Conservation (phyloP, 495 filamentous ascomycete genomes). For the Trichoderma gamsii region DNA sequence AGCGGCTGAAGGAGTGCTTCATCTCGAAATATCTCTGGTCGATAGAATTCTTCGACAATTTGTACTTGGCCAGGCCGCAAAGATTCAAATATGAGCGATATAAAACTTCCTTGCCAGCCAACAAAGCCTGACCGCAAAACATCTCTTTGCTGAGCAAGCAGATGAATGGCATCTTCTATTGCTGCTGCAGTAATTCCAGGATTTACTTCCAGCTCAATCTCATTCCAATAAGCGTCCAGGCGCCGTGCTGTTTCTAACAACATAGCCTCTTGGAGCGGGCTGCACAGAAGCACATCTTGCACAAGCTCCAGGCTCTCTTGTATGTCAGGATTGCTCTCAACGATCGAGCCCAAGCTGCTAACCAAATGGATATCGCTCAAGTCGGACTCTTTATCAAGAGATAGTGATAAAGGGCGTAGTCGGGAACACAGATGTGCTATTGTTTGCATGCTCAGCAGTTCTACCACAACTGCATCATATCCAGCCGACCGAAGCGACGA, state of each 20-base stretch:
- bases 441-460: conserved; percentile 51
- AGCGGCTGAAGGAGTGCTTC: conserved; percentile 52
- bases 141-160: conserved; percentile 50
- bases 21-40: conserved; percentile 17
- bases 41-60: conserved; percentile 26
- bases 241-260: conserved; percentile 57
- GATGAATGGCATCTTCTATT: conserved; percentile 42
- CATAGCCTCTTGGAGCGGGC: conserved; percentile 71
- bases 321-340: conserved; percentile 14
- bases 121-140: conserved; percentile 67
- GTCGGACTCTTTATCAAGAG: background rate
- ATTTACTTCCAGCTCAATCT: conserved; percentile 54
- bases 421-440: conserved; percentile 15
- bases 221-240: conserved; percentile 63
- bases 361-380: background rate
- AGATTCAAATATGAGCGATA: conserved; percentile 55
- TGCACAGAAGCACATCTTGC: conserved; percentile 53
- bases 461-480: conserved; percentile 44
- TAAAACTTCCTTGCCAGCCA: conserved; percentile 45
- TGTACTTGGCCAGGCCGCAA: conserved; percentile 39
- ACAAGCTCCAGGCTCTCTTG: conserved; percentile 30
- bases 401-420: background rate
- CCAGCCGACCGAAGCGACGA: conserved; percentile 50
- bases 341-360: background rate
- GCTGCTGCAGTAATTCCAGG: conserved; percentile 21